Percentiles rank a stretch among this genome's conserved stretches.
Conservation (phyloP, 345 rosid species). For the Eucalyptus regnans region DNA sequence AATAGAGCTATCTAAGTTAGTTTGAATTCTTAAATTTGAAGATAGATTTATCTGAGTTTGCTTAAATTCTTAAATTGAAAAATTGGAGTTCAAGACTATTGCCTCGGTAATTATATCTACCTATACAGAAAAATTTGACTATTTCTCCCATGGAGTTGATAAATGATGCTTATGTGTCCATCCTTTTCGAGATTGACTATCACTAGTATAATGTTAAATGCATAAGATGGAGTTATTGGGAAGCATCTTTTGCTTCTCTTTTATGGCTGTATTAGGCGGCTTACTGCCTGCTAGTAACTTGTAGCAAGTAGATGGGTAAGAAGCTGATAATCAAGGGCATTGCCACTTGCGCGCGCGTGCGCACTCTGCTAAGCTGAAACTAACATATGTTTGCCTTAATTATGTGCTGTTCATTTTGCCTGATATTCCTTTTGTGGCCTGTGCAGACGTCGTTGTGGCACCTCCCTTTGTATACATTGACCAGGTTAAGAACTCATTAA, state of each 20-base stretch:
- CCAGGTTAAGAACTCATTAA: conserved; percentile 58
- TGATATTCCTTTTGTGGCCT: not conserved
- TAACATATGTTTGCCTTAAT: not conserved
- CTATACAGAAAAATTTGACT: not conserved
- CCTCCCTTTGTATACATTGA: conserved; percentile 94
- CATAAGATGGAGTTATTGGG: not conserved
- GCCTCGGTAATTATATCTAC: not conserved
- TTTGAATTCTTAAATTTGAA: not conserved
- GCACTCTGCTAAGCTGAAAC: not conserved
- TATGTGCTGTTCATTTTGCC: not conserved
- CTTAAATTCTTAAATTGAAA: not conserved
- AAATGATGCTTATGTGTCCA: not conserved
- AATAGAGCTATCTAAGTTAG: not conserved
- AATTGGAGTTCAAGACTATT: not conserved
- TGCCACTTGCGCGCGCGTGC: not conserved
- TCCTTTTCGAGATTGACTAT: not conserved
- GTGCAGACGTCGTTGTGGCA: conserved; percentile 89
- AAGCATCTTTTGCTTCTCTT: not conserved
- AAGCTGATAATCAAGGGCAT: not conserved
- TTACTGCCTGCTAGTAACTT: not conserved
- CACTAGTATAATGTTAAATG: not conserved
- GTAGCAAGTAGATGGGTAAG: not conserved
- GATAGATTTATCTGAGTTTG: not conserved
- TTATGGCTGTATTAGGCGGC: not conserved
- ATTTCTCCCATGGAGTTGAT: not conserved